These are phyloP conservation scores for Rubroboletus pulcherrimus DNA, from an alignment of 768 basidiomycete species.

Conservation along the genomic window DNA sequence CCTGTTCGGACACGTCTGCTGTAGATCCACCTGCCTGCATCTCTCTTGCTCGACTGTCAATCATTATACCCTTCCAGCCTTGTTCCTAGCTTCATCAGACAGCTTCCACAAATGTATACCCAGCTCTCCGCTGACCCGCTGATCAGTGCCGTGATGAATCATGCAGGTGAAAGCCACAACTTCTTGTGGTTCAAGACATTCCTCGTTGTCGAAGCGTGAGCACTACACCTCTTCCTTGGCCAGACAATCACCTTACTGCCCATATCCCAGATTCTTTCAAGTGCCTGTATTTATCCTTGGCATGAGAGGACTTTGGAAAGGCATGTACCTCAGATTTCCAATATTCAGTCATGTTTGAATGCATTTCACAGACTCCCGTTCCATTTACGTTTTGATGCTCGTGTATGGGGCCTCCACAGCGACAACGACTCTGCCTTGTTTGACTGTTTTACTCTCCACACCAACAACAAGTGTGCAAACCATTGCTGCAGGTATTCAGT, in stretches of 20 bases:
- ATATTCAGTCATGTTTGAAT: background rate
- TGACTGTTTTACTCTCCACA: slow-evolving; percentile 55
- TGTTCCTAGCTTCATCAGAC: slow-evolving; percentile 45
- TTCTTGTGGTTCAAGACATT: slow-evolving; percentile 67
- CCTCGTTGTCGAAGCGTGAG: slow-evolving; percentile 58
- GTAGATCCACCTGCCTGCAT: slow-evolving; percentile 65
- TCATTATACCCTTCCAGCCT: slow-evolving; percentile 52
- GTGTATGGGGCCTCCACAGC: slow-evolving; percentile 75
- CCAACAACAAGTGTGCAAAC: slow-evolving; percentile 39
- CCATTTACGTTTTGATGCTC: slow-evolving; percentile 60
- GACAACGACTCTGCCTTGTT: slow-evolving; percentile 74
- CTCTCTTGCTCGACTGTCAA: slow-evolving; percentile 70
- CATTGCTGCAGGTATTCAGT: slow-evolving; percentile 28
- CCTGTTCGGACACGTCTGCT: background rate
- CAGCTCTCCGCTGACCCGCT: slow-evolving; percentile 64
- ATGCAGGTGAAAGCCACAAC: slow-evolving; percentile 31
- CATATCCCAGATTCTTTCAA: slow-evolving; percentile 49
- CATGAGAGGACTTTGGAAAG: slow-evolving; percentile 53
- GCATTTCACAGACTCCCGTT: slow-evolving; percentile 39
- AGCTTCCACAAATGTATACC: slow-evolving; percentile 50
- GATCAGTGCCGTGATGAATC: slow-evolving; percentile 48
- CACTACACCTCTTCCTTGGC: background rate
- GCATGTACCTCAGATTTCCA: slow-evolving; percentile 27
- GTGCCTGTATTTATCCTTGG: slow-evolving; percentile 77
- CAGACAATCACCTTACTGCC: background rate